These are phyloP conservation scores for Corylus americana DNA, from an alignment of 306 rosid genomes.

Conservation along the genomic window DNA sequence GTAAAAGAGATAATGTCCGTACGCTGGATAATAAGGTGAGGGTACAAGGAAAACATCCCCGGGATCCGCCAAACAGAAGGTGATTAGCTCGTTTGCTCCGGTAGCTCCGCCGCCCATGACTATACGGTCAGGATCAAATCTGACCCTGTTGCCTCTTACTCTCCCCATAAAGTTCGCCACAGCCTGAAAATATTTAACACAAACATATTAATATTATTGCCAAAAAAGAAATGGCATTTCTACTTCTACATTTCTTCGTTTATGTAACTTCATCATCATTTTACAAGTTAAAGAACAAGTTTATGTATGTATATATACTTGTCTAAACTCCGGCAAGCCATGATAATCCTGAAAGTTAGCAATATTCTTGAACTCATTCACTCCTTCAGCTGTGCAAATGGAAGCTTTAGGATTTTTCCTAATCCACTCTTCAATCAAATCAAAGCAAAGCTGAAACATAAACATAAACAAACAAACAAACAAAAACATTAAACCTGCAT, in stretches of 20 bases:
- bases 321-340: conserved; percentile 70
- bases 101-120: conserved; percentile 97
- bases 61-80: conserved; percentile 84
- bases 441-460: conserved; percentile 56
- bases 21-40: conserved; percentile 93
- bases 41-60: conserved; percentile 92
- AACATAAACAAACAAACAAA: background rate
- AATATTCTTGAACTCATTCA: conserved; percentile 55
- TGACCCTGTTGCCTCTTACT: conserved; percentile 77
- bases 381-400: conserved; percentile 74
- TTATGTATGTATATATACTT: conserved; percentile 36
- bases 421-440: conserved; percentile 69
- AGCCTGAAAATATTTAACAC: conserved; percentile 39
- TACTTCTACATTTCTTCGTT: background rate
- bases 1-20: conserved; percentile 31
- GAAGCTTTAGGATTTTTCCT: conserved; percentile 71
- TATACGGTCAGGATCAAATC: conserved; percentile 67
- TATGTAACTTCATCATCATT: background rate
- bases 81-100: conserved; percentile 79
- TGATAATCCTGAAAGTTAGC: conserved; percentile 88
- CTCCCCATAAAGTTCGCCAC: conserved; percentile 83
- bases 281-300: background rate
- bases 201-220: background rate
- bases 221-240: background rate
- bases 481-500: background rate